These are phyloP conservation scores for Solidago caesia DNA, from an alignment of 129 eudicot species.

Conservation along the genomic window DNA sequence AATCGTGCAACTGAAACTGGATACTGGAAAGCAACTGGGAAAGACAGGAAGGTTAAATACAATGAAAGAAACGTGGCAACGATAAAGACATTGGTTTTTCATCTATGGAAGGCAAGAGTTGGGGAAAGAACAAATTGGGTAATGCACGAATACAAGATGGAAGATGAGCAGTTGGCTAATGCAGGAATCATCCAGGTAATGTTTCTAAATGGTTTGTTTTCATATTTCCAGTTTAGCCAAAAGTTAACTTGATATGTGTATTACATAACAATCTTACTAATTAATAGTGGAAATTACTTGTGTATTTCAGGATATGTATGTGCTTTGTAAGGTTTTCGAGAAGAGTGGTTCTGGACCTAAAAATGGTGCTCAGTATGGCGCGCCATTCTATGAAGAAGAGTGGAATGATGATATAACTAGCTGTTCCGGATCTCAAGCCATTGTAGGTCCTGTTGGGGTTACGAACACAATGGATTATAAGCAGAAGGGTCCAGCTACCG, in stretches of 20 bases:
- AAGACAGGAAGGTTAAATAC: slow-evolving; percentile 52
- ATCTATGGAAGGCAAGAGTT: slow-evolving; percentile 52
- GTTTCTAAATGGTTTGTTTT: not conserved
- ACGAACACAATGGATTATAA: slow-evolving; percentile 6
- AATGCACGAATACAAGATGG: slow-evolving; percentile 60
- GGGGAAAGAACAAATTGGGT: slow-evolving; percentile 90
- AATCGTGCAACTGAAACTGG: slow-evolving; percentile 70
- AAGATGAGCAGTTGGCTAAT: slow-evolving; percentile 46
- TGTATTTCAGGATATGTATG: slow-evolving; percentile 56
- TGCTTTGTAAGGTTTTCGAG: slow-evolving; percentile 59
- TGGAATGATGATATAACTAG: slow-evolving; percentile 50
- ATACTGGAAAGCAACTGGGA: slow-evolving; percentile 87
- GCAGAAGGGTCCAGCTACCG: slow-evolving; percentile 16
- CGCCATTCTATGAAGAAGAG: slow-evolving; percentile 69
- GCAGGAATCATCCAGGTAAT: slow-evolving; percentile 57
- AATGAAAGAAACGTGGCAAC: slow-evolving; percentile 48
- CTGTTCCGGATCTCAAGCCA: slow-evolving; percentile 26
- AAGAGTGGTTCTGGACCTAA: slow-evolving; percentile 76
- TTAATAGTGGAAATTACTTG: not conserved
- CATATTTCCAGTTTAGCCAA: not conserved
- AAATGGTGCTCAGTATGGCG: slow-evolving; percentile 80
- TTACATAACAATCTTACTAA: too few species aligned
- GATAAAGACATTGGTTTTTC: slow-evolving; percentile 69
- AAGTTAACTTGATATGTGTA: too few species aligned
- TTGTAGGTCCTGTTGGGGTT: slow-evolving; percentile 26